Evolutionary conservation across 352 stramenopile genomes (phyloP).

Genomic region (Globisporangium cylindrosporum): DNA sequence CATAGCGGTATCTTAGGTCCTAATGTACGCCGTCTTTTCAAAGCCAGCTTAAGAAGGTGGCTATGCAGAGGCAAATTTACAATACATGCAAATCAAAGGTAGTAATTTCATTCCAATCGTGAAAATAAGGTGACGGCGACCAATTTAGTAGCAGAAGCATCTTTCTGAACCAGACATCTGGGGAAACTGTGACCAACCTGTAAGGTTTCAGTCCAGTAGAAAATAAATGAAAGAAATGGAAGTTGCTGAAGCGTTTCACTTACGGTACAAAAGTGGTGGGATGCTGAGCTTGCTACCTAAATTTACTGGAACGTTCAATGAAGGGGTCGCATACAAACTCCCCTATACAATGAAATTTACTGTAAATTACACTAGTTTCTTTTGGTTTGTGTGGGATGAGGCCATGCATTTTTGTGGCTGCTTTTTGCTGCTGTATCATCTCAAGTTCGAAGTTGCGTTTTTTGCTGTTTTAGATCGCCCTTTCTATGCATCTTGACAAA

Average conservation of each 20-base stretch:
- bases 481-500: not conserved
- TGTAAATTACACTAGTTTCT: not conserved
- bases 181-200: not conserved
- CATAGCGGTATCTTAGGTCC: too few relatives aligned
- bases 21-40: too few relatives aligned
- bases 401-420: not conserved
- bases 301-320: not conserved
- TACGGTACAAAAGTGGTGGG: not conserved
- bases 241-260: not conserved
- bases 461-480: not conserved
- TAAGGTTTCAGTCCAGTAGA: not conserved
- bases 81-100: not conserved
- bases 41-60: too few relatives aligned
- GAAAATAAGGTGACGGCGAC: not conserved
- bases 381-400: not conserved
- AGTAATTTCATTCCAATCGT: not conserved
- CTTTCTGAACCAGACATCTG: not conserved
- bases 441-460: not conserved
- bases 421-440: not conserved
- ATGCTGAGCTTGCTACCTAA: not conserved
- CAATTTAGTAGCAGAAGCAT: not conserved
- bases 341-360: not conserved
- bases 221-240: not conserved
- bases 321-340: not conserved
- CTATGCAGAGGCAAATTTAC: too few relatives aligned